Percentiles rank a stretch among this genome's conserved stretches.
Evolutionary conservation across 495 filamentous ascomycete genomes (phyloP).

Genomic region (Ramalina peruviana): DNA sequence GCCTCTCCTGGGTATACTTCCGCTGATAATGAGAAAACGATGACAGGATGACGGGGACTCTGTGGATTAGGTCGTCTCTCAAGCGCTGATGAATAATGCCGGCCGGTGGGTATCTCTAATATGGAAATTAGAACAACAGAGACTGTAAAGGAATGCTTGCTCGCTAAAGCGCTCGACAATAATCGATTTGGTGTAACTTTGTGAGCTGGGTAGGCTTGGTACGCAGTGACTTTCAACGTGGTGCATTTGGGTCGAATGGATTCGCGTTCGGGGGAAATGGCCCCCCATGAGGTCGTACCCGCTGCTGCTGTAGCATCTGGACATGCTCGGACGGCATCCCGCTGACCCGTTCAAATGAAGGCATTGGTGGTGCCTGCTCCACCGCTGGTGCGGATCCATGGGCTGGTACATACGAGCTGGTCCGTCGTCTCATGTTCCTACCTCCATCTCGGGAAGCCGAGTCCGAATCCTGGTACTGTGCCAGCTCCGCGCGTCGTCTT

Average conservation of each 20-base stretch:
- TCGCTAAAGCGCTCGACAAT: slow-evolving; percentile 14
- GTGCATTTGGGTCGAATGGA: slow-evolving; percentile 9
- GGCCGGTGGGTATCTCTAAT: slow-evolving; percentile 11
- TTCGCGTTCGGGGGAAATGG: slow-evolving; percentile 3
- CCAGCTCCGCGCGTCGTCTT: slow-evolving; percentile 7
- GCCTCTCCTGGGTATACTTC: no score
- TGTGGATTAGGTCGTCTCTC: no score
- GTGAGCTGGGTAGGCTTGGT: not conserved
- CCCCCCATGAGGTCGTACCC: slow-evolving; percentile 7
- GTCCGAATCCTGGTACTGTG: slow-evolving; percentile 8
- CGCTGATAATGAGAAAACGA: no score
- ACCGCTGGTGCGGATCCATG: slow-evolving; percentile 4
- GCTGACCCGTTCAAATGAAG: slow-evolving; percentile 7
- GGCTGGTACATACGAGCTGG: slow-evolving; percentile 13
- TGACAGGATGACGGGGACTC: no score
- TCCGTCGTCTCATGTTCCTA: slow-evolving; percentile 15
- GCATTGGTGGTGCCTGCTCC: slow-evolving; percentile 7
- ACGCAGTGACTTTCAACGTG: not conserved
- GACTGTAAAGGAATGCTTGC: slow-evolving; percentile 7
- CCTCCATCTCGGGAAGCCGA: slow-evolving; percentile 9
- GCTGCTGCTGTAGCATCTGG: not conserved
- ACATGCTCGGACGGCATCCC: slow-evolving; percentile 1
- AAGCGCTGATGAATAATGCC: slow-evolving; percentile 7
- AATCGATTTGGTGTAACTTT: not conserved
- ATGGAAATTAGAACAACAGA: slow-evolving; percentile 1